Evolutionary conservation across 371 early-diverging fungal species (phyloP).

Genomic region (Gilbertella persicaria): DNA sequence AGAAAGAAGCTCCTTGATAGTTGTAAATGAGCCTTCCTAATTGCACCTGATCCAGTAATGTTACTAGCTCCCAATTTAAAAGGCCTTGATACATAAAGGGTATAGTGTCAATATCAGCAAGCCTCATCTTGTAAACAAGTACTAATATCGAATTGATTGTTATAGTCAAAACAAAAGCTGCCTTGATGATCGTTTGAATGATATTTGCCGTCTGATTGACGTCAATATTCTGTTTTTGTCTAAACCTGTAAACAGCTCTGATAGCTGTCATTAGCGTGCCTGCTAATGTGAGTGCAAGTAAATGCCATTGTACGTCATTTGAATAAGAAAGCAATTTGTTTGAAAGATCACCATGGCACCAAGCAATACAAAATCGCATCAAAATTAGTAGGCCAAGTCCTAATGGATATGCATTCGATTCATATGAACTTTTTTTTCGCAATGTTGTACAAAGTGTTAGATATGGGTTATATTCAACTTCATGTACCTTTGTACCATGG

Average conservation of each 20-base stretch:
- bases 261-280: neutral
- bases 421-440: neutral
- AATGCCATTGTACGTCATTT: constrained; percentile 12
- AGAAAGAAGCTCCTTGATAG: constrained; percentile 32
- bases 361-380: constrained; percentile 11
- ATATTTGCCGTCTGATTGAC: constrained; percentile 28
- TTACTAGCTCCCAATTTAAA: constrained; percentile 25
- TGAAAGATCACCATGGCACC: constrained; percentile 10
- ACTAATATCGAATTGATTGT: constrained; percentile 26
- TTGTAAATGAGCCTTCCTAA: constrained; percentile 47
- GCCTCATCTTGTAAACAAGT: constrained; percentile 35
- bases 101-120: constrained; percentile 2
- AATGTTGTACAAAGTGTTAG: constrained; percentile 2
- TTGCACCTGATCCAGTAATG: constrained; percentile 28
- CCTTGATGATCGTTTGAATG: constrained; percentile 23
- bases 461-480: constrained; percentile 1
- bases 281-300: constrained; percentile 17
- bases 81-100: constrained; percentile 22
- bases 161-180: constrained; percentile 11
- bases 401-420: neutral
- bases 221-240: constrained; percentile 14
- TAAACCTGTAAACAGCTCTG: constrained; percentile 2
- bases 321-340: constrained; percentile 6
- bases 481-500: constrained; percentile 48
- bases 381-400: constrained; percentile 7